phyloP scores from a whole-genome alignment of 371 early-diverging fungal species.

The Mortierella sp. region DNA sequence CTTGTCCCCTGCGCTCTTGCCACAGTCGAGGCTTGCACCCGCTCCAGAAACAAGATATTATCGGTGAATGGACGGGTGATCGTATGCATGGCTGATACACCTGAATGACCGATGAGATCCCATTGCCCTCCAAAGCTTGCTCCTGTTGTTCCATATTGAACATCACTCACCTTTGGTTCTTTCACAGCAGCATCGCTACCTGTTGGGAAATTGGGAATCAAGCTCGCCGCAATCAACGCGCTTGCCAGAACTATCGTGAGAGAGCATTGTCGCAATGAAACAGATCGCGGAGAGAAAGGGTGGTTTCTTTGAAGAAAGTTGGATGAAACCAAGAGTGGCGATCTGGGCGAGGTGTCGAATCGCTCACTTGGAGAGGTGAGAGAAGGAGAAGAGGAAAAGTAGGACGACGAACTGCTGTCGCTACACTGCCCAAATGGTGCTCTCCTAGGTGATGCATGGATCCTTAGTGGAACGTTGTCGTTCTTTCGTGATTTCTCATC shows the following conservation, averaged over 20 bases:
- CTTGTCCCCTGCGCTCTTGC: conserved; percentile 27
- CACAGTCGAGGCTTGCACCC: conserved; percentile 34
- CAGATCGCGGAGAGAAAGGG: conserved; percentile 9
- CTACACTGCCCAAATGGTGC: no score
- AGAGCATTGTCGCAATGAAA: conserved; percentile 18
- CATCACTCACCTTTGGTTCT: neutral
- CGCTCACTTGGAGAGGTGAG: no score
- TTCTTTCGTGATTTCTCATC: no score
- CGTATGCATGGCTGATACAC: conserved; percentile 55
- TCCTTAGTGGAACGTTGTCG: no score
- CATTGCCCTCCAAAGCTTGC: conserved; percentile 48
- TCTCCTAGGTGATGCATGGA: no score
- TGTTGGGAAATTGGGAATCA: conserved; percentile 6
- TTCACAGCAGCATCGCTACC: conserved; percentile 24
- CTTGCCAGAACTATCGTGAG: conserved; percentile 11
- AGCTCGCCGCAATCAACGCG: conserved; percentile 7
- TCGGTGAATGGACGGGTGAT: conserved; percentile 47
- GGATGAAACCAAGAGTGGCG: no score
- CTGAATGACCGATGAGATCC: conserved; percentile 51
- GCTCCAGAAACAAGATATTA: conserved; percentile 44
- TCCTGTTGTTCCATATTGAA: neutral
- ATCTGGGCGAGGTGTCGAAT: no score
- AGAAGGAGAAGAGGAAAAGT: no score
- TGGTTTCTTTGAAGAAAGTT: neutral
- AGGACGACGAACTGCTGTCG: no score